phyloP scores from a whole-genome alignment of 169 alveolate genomes.

The Theileria orientalis region DNA sequence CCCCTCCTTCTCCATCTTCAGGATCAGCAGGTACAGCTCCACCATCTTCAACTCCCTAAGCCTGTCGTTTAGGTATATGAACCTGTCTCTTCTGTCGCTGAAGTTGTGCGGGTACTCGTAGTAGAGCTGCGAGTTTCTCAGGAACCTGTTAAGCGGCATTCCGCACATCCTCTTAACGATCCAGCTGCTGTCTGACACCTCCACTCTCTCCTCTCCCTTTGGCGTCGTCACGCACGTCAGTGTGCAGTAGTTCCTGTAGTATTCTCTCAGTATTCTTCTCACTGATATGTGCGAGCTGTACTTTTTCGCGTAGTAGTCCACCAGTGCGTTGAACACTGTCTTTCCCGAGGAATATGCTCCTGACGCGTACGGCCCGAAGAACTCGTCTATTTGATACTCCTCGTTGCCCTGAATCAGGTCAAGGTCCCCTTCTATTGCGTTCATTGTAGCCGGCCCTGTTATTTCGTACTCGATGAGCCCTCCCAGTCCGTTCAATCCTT shows the following conservation, averaged over 20 bases:
- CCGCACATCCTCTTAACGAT: constrained; percentile 54
- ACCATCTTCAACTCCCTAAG: constrained; percentile 22
- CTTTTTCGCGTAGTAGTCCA: constrained; percentile 67
- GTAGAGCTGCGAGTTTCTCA: constrained; percentile 18
- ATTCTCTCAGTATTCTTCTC: constrained; percentile 65
- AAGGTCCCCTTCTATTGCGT: neutral
- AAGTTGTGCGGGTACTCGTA: constrained; percentile 40
- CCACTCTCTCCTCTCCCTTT: constrained; percentile 70
- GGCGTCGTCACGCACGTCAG: constrained; percentile 72
- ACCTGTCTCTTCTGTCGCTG: constrained; percentile 13
- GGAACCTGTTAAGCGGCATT: constrained; percentile 56
- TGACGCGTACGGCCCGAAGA: constrained; percentile 60
- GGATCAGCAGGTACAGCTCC: constrained; percentile 64
- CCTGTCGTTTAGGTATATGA: constrained; percentile 12
- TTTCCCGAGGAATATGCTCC: constrained; percentile 64
- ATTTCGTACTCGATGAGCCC: too few species aligned
- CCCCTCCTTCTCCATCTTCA: constrained; percentile 68
- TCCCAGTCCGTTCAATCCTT: too few species aligned
- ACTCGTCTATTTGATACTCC: constrained; percentile 69
- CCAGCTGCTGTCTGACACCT: constrained; percentile 66
- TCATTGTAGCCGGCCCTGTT: constrained; percentile 19
- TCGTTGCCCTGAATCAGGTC: constrained; percentile 50
- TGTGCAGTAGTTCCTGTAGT: constrained; percentile 66
- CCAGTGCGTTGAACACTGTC: constrained; percentile 65
- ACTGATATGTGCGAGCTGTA: constrained; percentile 68